These are phyloP conservation scores for Begonia peltatifolia DNA, from an alignment of 306 rosid species.

Conservation along the genomic window DNA sequence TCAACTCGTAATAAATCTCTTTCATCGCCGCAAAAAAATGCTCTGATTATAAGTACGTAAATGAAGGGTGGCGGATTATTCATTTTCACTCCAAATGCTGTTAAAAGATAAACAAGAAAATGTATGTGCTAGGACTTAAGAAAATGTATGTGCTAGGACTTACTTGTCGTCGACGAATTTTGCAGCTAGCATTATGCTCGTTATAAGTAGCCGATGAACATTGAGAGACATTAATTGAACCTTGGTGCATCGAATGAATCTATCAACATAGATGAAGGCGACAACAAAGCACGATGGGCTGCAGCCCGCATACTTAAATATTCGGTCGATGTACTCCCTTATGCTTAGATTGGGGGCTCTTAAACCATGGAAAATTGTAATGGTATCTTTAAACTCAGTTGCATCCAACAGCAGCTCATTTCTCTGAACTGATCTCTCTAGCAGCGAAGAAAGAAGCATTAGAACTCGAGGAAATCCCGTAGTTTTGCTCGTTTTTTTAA, in stretches of 20 bases:
- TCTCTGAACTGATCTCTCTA: conserved; percentile 60
- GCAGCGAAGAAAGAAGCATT: conserved; percentile 61
- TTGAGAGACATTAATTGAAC: conserved; percentile 65
- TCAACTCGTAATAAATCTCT: too few relatives aligned
- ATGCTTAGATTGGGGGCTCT: conserved; percentile 69
- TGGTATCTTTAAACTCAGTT: conserved; percentile 28
- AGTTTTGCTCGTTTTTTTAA: conserved; percentile 39
- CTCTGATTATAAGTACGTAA: too few relatives aligned
- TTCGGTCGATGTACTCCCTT: conserved; percentile 59
- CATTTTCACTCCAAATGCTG: conserved; percentile 4
- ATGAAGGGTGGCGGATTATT: too few relatives aligned
- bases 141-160: conserved; percentile 12
- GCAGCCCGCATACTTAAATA: conserved; percentile 84
- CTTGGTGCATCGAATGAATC: conserved; percentile 50
- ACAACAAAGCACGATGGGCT: conserved; percentile 91
- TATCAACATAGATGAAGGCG: conserved; percentile 61
- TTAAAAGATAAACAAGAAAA: neutral
- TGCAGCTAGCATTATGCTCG: conserved; percentile 85
- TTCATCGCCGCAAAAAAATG: too few relatives aligned
- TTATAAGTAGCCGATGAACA: conserved; percentile 84
- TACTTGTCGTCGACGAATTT: conserved; percentile 90
- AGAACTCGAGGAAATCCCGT: conserved; percentile 65
- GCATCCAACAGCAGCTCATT: conserved; percentile 47
- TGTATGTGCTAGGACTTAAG: conserved; percentile 20
- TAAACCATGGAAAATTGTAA: conserved; percentile 73